Conservation (phyloP, 2,329 filamentous ascomycete species). For the Botrytis cinerea region DNA sequence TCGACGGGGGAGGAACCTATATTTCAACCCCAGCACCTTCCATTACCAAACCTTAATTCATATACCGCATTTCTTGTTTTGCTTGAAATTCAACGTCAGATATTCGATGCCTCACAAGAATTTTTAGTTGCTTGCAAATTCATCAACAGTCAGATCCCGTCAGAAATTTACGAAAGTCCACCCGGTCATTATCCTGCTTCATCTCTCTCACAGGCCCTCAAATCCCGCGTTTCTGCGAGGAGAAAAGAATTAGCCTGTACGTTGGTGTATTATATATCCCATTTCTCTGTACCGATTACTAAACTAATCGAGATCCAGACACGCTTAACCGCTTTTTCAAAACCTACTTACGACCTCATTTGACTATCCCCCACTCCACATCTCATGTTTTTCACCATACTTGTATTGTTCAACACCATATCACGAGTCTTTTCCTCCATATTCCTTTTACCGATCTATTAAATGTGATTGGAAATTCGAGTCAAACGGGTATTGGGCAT, state of each 20-base stretch:
- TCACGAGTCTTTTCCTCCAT: slow-evolving; percentile 9
- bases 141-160: slow-evolving; percentile 24
- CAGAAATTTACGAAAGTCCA: not conserved
- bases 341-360: slow-evolving; percentile 17
- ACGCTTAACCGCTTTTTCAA: slow-evolving; percentile 27
- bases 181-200: not conserved
- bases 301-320: slow-evolving; percentile 14
- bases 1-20: not conserved
- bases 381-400: slow-evolving; percentile 12
- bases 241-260: slow-evolving; percentile 22
- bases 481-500: slow-evolving; percentile 25
- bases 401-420: slow-evolving; percentile 15
- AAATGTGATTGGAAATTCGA: slow-evolving; percentile 22
- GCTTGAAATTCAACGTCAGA: slow-evolving; percentile 30
- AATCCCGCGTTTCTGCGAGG: not conserved
- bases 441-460: slow-evolving; percentile 1
- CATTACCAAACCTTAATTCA: slow-evolving; percentile 33
- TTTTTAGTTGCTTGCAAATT: slow-evolving; percentile 30
- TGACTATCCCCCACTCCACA: slow-evolving; percentile 17
- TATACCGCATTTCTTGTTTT: slow-evolving; percentile 36
- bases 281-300: not conserved
- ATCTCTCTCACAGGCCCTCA: slow-evolving; percentile 14
- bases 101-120: slow-evolving; percentile 33
- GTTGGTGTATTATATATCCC: slow-evolving; percentile 8
- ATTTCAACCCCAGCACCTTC: slow-evolving; percentile 15